These are phyloP conservation scores for Mycena sp. DNA, from an alignment of 1,284 basidiomycete species.

Conservation along the genomic window DNA sequence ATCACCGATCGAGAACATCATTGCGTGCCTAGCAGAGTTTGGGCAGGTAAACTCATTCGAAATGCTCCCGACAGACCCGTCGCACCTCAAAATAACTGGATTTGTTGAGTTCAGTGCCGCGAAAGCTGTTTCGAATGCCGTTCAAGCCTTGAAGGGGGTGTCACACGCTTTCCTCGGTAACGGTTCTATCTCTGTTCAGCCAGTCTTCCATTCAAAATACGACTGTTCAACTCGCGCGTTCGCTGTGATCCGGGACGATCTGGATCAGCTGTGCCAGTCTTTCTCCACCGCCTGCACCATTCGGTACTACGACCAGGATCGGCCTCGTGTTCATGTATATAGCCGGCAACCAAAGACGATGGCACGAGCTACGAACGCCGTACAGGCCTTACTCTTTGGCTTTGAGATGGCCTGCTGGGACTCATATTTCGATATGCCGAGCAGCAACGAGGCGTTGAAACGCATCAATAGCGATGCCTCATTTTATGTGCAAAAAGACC, in stretches of 20 bases:
- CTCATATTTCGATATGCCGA: slow-evolving; percentile 18
- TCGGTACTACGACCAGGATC: slow-evolving; percentile 1
- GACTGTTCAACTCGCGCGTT: slow-evolving; percentile 11
- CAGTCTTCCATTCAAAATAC: slow-evolving; percentile 13
- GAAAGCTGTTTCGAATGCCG: neutral
- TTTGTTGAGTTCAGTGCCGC: slow-evolving; percentile 13
- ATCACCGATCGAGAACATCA: slow-evolving; percentile 42
- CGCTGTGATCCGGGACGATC: slow-evolving; percentile 14
- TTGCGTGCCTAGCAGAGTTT: slow-evolving; percentile 7
- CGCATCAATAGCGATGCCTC: slow-evolving; percentile 14
- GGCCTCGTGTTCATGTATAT: slow-evolving; percentile 17
- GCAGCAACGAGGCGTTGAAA: slow-evolving; percentile 19
- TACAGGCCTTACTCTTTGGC: slow-evolving; percentile 22
- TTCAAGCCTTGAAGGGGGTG: slow-evolving; percentile 1
- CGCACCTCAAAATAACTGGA: slow-evolving; percentile 19
- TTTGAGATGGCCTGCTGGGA: slow-evolving; percentile 17
- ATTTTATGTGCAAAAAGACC: slow-evolving; percentile 17
- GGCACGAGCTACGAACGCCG: neutral
- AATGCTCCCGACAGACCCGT: slow-evolving; percentile 19
- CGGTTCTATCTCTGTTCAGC: slow-evolving; percentile 6
- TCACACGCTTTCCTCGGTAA: slow-evolving; percentile 22
- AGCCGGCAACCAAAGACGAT: slow-evolving; percentile 1
- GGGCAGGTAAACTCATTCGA: slow-evolving; percentile 21
- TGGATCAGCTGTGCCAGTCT: slow-evolving; percentile 5
- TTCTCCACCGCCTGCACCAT: slow-evolving; percentile 3